Base-by-base conservation (phyloP, 1,284 basidiomycete species). In the Macrocystidia cucumis region DNA sequence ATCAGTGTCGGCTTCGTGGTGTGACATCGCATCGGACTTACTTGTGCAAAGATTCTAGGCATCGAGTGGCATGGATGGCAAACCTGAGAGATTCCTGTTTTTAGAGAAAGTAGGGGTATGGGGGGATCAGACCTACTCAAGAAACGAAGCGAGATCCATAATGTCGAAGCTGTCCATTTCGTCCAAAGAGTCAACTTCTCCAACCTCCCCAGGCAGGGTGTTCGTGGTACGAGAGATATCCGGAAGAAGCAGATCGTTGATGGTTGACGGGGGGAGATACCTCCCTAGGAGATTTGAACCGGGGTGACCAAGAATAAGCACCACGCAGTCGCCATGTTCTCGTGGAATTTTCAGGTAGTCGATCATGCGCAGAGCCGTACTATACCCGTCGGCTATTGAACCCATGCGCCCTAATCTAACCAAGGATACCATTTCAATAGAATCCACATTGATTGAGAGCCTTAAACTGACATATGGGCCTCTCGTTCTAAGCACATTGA, bases 131-230 rank as follows among this genome's bases (percentile, higher is more conserved):
- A 51, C 73, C 39, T 45, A 79, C 78, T 84, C 79, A 4, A 84
- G 60, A 51, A 83, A 84, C 0, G 78, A 74, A 9, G 79, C 79
- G 16, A 84, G 59, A 53, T 84, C 80, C 75, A 84, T 82, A 33
- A 79, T 72, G 47, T 79, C 78, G 38, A 73, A 73, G 8, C 63
- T 65, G 43, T 74, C 77, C 55, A 69, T 62, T 41, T 73, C 74
- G 36, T 72, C 72, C 34, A 60, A 52, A 16, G 61, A 48, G 36
- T 69, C 67, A 6, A 58, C 50, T 36, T 72, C 71, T 39, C 68
- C 71, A 13, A 62, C 50, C 4, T 76, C 75, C 6, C 58, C 65
- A 42, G 67, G 64, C 0, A 64, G 7, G 61, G 51, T 3, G 59
- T 45, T 5, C 65, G 57, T 29, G 65, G 65, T 8, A 56, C 64